A percentile compares a stretch with the other conserved stretches of the same genome.
These are phyloP conservation scores for Colletotrichum phormii DNA, from an alignment of 2,329 filamentous ascomycete genomes.

Conservation along the genomic window DNA sequence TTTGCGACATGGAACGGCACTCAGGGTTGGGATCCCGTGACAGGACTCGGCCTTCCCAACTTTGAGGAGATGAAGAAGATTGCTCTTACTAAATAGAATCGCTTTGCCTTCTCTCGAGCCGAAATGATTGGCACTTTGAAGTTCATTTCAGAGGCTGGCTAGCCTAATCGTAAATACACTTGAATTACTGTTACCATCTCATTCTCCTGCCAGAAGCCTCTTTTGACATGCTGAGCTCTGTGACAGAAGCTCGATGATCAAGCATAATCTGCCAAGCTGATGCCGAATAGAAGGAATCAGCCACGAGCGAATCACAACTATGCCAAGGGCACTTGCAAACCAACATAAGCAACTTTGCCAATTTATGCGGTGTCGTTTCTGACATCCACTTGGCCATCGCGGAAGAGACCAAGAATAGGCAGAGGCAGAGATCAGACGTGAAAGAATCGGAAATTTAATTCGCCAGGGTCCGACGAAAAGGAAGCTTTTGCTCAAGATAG, in stretches of 20 bases:
- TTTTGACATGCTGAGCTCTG: background rate
- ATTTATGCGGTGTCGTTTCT: background rate
- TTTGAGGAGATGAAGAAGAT: constrained; percentile 46
- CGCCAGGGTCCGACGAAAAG: background rate
- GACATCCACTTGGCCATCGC: background rate
- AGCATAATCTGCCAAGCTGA: background rate
- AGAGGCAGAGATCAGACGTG: background rate
- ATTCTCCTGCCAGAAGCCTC: background rate
- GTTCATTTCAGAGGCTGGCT: constrained; percentile 6
- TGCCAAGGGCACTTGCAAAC: background rate
- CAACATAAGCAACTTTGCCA: background rate
- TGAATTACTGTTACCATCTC: background rate
- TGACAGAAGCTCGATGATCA: background rate
- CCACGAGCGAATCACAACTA: background rate
- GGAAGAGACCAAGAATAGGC: background rate
- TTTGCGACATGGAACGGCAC: constrained; percentile 49
- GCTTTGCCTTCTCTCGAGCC: background rate
- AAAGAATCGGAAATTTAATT: background rate
- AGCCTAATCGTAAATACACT: constrained; percentile 6
- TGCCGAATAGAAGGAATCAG: background rate
- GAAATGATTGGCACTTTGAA: background rate
- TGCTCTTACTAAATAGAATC: constrained; percentile 35
- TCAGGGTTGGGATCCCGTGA: constrained; percentile 52
- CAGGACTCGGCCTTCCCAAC: constrained; percentile 59
- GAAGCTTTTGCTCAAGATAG: background rate